Percentiles rank a stretch among this genome's conserved stretches.
Evolutionary conservation across 208 protist species (phyloP).

Genomic region (Strigomonas oncopelti): DNA sequence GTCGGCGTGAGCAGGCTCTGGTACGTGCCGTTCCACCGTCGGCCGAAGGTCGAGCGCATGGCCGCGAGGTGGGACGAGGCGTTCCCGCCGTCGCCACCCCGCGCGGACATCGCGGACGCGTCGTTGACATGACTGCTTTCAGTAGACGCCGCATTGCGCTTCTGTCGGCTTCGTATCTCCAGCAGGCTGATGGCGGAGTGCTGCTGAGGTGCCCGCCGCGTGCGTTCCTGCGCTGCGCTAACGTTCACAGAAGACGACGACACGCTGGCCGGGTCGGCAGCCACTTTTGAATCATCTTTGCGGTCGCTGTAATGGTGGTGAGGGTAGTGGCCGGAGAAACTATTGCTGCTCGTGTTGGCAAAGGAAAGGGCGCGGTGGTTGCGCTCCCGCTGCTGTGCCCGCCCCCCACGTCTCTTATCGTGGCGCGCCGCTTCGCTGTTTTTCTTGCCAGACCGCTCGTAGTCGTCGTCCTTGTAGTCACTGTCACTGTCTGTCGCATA

Average conservation of each 20-base stretch:
- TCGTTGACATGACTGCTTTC: not conserved
- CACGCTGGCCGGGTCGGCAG: not conserved
- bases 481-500: not conserved
- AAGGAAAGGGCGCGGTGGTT: not conserved
- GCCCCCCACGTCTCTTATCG: not conserved
- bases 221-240: not conserved
- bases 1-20: slow-evolving; percentile 32
- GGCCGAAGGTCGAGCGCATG: slow-evolving; percentile 35
- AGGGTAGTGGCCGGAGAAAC: not conserved
- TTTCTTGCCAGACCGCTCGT: too few species aligned
- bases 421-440: too few species aligned
- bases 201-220: not conserved
- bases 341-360: not conserved
- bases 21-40: slow-evolving; percentile 52
- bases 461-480: not conserved
- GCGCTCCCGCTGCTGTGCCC: not conserved
- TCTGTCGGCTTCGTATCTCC: not conserved
- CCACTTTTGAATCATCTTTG: not conserved
- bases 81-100: not conserved
- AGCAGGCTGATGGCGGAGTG: not conserved
- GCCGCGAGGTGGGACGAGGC: not conserved
- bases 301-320: not conserved
- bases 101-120: not conserved
- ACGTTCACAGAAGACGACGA: slow-evolving; percentile 1
- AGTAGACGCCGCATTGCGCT: too few species aligned